These are phyloP conservation scores for Schizopora paradoxa DNA, from an alignment of 1,284 basidiomycete genomes.

Conservation along the genomic window DNA sequence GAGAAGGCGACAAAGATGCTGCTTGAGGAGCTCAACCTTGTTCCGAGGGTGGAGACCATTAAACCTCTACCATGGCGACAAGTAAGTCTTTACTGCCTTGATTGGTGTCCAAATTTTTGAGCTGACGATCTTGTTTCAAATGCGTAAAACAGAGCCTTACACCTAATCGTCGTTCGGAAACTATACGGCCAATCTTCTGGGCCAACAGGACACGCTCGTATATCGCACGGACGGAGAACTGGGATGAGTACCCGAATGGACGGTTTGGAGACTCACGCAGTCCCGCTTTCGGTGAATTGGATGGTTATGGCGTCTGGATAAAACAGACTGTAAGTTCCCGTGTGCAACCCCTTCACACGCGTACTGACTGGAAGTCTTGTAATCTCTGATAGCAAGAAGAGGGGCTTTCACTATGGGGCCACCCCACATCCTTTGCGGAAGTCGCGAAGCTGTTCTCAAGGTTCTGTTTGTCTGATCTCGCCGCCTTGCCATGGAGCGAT, in stretches of 20 bases:
- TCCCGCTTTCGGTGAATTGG: slow-evolving; percentile 96
- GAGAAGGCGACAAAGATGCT: slow-evolving; percentile 94
- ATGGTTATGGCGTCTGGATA: slow-evolving; percentile 88
- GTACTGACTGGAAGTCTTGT: too few relatives aligned
- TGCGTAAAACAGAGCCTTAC: slow-evolving; percentile 64
- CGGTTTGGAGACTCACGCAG: slow-evolving; percentile 95
- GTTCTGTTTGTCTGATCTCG: slow-evolving; percentile 71
- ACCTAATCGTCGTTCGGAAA: slow-evolving; percentile 80
- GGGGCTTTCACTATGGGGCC: slow-evolving; percentile 84
- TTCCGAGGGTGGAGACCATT: slow-evolving; percentile 80
- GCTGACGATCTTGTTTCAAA: slow-evolving; percentile 17
- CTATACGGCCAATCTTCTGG: slow-evolving; percentile 94
- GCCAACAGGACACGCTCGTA: slow-evolving; percentile 91
- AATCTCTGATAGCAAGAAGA: slow-evolving; percentile 61
- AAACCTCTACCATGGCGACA: slow-evolving; percentile 93
- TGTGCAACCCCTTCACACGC: slow-evolving; percentile 3
- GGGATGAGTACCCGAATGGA: slow-evolving; percentile 99
- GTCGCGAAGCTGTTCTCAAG: slow-evolving; percentile 72
- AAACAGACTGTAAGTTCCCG: slow-evolving; percentile 64
- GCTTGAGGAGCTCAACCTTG: slow-evolving; percentile 81
- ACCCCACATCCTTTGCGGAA: slow-evolving; percentile 65
- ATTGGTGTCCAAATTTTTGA: neutral
- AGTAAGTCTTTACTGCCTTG: slow-evolving; percentile 34
- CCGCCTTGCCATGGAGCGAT: slow-evolving; percentile 95
- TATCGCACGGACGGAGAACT: slow-evolving; percentile 88